Percentiles rank a stretch among this genome's conserved stretches.
phyloP scores from a whole-genome alignment of 257 asterid genomes.

The Lycium barbarum region DNA sequence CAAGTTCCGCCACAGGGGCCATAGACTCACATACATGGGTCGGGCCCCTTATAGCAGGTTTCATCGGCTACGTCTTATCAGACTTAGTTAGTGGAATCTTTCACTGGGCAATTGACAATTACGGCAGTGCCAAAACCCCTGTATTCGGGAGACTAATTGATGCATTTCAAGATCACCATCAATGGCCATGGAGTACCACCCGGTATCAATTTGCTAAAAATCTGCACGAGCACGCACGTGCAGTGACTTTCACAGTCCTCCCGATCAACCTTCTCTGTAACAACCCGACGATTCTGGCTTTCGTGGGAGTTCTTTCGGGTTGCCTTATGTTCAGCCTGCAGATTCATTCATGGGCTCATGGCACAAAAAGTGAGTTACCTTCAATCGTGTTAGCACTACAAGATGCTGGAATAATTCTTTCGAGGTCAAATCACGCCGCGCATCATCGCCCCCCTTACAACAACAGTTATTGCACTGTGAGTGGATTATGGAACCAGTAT shows the following conservation, averaged over 20 bases:
- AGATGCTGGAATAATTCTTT: slow-evolving; percentile 70
- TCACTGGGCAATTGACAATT: slow-evolving; percentile 96
- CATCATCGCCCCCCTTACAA: slow-evolving; percentile 86
- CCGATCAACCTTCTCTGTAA: slow-evolving; percentile 51
- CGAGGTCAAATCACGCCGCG: slow-evolving; percentile 66
- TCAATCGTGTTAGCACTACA: slow-evolving; percentile 71
- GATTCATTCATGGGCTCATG: slow-evolving; percentile 90
- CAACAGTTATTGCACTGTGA: slow-evolving; percentile 84
- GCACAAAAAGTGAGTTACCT: slow-evolving; percentile 69
- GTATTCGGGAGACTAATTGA: slow-evolving; percentile 73
- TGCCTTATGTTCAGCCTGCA: slow-evolving; percentile 84
- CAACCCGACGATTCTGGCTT: slow-evolving; percentile 56
- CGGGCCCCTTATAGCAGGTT: slow-evolving; percentile 65
- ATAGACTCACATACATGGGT: slow-evolving; percentile 54
- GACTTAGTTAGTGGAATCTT: slow-evolving; percentile 85
- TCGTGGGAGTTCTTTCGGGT: slow-evolving; percentile 64
- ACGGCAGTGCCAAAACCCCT: slow-evolving; percentile 69
- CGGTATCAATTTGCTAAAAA: slow-evolving; percentile 84
- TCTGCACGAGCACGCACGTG: slow-evolving; percentile 60
- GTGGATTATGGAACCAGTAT: slow-evolving; percentile 71
- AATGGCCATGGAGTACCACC: slow-evolving; percentile 88
- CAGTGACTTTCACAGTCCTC: slow-evolving; percentile 55
- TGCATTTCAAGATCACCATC: slow-evolving; percentile 88
- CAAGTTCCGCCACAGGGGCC: slow-evolving; percentile 49
- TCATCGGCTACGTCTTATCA: slow-evolving; percentile 67